Evolutionary conservation across 495 filamentous ascomycete genomes (phyloP), one percentile per base, ranked within the genome.

Genomic region (Podospora appendiculata): DNA sequence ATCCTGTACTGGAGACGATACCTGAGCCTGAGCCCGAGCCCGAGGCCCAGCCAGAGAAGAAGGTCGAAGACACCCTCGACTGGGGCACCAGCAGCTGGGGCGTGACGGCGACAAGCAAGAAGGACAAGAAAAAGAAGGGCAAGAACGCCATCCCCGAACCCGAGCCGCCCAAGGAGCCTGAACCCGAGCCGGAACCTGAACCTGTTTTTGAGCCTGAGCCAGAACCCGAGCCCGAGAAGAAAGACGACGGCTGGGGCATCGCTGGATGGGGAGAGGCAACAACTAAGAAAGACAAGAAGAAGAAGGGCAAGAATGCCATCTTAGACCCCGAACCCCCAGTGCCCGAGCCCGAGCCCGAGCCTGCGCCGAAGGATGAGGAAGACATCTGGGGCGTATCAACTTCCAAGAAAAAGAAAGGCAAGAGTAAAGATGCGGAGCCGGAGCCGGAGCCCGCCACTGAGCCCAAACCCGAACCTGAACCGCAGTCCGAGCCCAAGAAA

Each of bases 21-120:
- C 49, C 63, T 1, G 57, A 59, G 39, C 55, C 59, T 11, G 60
- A 59, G 47, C 53, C 49, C 8, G 57, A 61, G 19, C 34, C 61
- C 6, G 63, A 68, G 18, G 57, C 58, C 32, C 64, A 66, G n/a
- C 54, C 65, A 1, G 65, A 63, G 42, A 62, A 56, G 11, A 64
- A 66, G 45, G 34, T 58, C 40, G 19, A 58, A 32, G 51, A 54
- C 35, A 44, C 57, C 41, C n/a, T 57, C n/a, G 25, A 5, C 25
- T 25, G 25, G 25, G 25, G 25, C 5, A 25, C 25, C 2, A 25
- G 25, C 25, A 25, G 25, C 25, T 61, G 58, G 58, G 54, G 44
- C 38, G 17, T 47, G 6, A 51, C 41, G 33, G 18, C 32, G 5
- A 32, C 8, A 5, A 33, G 18, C 0, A 50, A 41, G 46, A 61